phyloP scores from a whole-genome alignment of 2,329 filamentous ascomycete species.

The Curvularia verruculosa region DNA sequence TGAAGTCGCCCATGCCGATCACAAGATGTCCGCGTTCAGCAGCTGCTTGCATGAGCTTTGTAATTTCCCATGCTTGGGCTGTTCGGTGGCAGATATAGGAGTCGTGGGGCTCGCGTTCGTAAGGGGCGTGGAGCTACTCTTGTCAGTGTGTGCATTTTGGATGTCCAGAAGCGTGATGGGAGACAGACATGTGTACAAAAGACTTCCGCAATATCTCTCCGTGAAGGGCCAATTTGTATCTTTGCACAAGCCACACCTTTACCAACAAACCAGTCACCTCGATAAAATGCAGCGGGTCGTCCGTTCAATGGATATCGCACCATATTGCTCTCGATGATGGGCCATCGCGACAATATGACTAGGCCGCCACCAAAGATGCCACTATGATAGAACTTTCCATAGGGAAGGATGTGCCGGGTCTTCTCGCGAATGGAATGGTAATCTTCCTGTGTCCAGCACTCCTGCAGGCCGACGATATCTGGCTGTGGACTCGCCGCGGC shows the following conservation, averaged over 20 bases:
- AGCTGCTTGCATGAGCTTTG: conserved; percentile 84
- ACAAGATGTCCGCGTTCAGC: conserved; percentile 81
- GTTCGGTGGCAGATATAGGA: conserved; percentile 90
- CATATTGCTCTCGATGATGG: conserved; percentile 89
- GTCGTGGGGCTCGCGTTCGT: conserved; percentile 78
- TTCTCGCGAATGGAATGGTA: conserved; percentile 77
- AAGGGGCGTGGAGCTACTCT: conserved; percentile 75
- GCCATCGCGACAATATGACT: conserved; percentile 88
- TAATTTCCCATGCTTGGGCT: conserved; percentile 92
- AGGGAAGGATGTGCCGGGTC: conserved; percentile 76
- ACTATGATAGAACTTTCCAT: conserved; percentile 91
- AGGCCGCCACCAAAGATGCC: conserved; percentile 90
- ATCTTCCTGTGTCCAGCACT: conserved; percentile 90
- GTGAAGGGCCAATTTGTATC: conserved; percentile 71
- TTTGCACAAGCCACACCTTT: conserved; percentile 88
- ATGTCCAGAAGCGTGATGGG: neutral
- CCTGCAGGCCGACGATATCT: conserved; percentile 90
- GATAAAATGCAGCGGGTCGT: conserved; percentile 88
- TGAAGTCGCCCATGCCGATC: conserved; percentile 90
- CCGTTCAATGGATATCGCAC: conserved; percentile 88
- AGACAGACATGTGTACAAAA: conserved; percentile 81
- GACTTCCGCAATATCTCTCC: conserved; percentile 77
- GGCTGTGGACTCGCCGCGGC: conserved; percentile 71
- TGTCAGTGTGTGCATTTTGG: conserved; percentile 47
- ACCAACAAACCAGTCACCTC: conserved; percentile 95